These are phyloP conservation scores for Globisporangium takayamanum DNA, from an alignment of 352 stramenopile species.

Conservation along the genomic window DNA sequence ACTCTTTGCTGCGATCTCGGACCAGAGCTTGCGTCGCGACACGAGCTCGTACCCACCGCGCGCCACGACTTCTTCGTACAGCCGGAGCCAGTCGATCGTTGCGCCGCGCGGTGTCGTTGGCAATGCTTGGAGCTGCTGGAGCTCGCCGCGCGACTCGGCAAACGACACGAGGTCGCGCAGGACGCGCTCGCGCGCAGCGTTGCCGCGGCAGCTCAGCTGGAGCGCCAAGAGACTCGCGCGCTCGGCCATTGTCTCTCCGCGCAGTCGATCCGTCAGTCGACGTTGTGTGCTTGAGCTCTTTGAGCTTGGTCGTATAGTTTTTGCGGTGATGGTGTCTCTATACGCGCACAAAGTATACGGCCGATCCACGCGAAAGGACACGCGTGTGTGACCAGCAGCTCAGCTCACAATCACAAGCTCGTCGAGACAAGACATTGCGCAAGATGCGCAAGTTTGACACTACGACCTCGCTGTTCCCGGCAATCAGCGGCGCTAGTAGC, in stretches of 20 bases:
- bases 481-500: background rate
- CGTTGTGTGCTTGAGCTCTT: background rate
- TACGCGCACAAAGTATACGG: background rate
- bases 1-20: constrained; percentile 33
- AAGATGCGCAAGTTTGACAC: constrained; percentile 10
- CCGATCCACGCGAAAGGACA: background rate
- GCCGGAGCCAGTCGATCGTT: constrained; percentile 63
- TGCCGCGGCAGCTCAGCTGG: constrained; percentile 60
- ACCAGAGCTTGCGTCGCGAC: constrained; percentile 48
- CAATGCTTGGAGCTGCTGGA: constrained; percentile 36
- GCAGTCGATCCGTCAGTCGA: background rate
- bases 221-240: constrained; percentile 43
- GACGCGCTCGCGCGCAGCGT: constrained; percentile 46
- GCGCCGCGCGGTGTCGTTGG: constrained; percentile 44
- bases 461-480: constrained; percentile 6
- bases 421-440: background rate
- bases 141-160: constrained; percentile 36
- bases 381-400: background rate
- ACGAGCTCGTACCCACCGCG: constrained; percentile 50
- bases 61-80: constrained; percentile 78
- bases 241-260: constrained; percentile 13
- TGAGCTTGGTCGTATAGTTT: background rate
- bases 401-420: background rate
- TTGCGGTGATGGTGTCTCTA: background rate
- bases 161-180: constrained; percentile 59